Percentiles rank a stretch among this genome's conserved stretches.
phyloP scores from a whole-genome alignment of 108 stramenopile genomes.

The Cyclotella distinguenda region DNA sequence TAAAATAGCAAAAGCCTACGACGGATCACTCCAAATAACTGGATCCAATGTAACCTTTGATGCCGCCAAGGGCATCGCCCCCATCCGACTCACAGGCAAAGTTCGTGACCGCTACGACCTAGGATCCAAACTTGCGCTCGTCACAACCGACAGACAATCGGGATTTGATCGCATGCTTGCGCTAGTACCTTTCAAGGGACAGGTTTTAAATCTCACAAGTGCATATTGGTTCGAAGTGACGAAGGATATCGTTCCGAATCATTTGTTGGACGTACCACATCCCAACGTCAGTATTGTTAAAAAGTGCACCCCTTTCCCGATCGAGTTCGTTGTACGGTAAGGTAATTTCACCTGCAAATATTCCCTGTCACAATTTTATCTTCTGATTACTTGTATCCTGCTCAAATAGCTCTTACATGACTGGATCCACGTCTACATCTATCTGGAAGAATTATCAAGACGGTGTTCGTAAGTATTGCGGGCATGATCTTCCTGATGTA shows the following conservation, averaged over 20 bases:
- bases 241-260: conserved; percentile 90
- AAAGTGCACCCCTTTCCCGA: conserved; percentile 94
- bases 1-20: conserved; percentile 39
- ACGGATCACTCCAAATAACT: conserved; percentile 40
- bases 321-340: conserved; percentile 96
- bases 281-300: conserved; percentile 92
- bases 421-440: conserved; percentile 94
- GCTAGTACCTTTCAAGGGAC: conserved; percentile 95
- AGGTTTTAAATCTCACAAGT: conserved; percentile 91
- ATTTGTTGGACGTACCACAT: conserved; percentile 87
- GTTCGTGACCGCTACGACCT: conserved; percentile 82
- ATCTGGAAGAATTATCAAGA: conserved; percentile 98
- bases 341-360: conserved; percentile 4
- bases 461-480: conserved; percentile 94
- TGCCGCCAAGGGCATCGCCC: conserved; percentile 28
- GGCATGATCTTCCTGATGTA: conserved; percentile 86
- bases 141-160: conserved; percentile 97
- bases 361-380: not conserved
- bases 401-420: conserved; percentile 79
- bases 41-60: conserved; percentile 40
- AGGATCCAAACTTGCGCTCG: conserved; percentile 71
- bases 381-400: not conserved
- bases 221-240: conserved; percentile 96
- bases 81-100: conserved; percentile 54
- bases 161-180: conserved; percentile 98